Evolutionary conservation across 192 early-diverging fungal genomes (phyloP).

Genomic region (Coemansia sp.): DNA sequence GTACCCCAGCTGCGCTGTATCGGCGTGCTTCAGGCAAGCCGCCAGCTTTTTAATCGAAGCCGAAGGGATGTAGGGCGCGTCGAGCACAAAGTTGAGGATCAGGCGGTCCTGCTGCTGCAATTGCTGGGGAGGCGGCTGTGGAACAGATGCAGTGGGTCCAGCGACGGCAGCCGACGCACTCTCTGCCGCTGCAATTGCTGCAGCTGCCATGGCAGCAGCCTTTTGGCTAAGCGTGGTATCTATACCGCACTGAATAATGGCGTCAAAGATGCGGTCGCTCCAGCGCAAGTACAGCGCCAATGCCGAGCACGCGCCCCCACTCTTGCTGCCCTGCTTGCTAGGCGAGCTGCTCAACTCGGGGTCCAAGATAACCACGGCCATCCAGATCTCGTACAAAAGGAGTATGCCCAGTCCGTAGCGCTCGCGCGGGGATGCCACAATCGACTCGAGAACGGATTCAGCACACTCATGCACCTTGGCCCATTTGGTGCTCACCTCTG

Average conservation of each 20-base stretch:
- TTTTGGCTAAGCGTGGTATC: constrained; percentile 19
- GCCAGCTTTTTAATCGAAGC: constrained; percentile 21
- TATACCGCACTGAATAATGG: constrained; percentile 28
- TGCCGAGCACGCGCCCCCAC: constrained; percentile 6
- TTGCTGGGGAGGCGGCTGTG: constrained; percentile 11
- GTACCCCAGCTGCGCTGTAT: constrained; percentile 34
- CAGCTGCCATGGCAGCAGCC: constrained; percentile 21
- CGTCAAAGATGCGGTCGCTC: constrained; percentile 46
- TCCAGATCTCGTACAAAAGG: constrained; percentile 55
- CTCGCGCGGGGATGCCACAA: constrained; percentile 29
- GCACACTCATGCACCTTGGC: constrained; percentile 29
- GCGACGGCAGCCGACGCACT: constrained; percentile 10
- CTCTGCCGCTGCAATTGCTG: not conserved
- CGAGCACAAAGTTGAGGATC: constrained; percentile 40
- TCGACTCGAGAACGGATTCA: constrained; percentile 32
- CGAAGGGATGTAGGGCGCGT: constrained; percentile 33
- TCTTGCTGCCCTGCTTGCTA: not conserved
- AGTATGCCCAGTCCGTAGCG: constrained; percentile 40
- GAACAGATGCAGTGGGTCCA: not conserved
- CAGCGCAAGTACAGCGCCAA: constrained; percentile 46
- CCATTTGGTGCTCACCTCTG: constrained; percentile 10
- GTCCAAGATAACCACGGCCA: constrained; percentile 43
- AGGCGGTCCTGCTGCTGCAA: constrained; percentile 19
- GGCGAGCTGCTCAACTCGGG: constrained; percentile 28
- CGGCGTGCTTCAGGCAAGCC: constrained; percentile 26